Base-by-base conservation (phyloP, 2,329 filamentous ascomycete genomes). In the Thermochaetoides dissita region DNA sequence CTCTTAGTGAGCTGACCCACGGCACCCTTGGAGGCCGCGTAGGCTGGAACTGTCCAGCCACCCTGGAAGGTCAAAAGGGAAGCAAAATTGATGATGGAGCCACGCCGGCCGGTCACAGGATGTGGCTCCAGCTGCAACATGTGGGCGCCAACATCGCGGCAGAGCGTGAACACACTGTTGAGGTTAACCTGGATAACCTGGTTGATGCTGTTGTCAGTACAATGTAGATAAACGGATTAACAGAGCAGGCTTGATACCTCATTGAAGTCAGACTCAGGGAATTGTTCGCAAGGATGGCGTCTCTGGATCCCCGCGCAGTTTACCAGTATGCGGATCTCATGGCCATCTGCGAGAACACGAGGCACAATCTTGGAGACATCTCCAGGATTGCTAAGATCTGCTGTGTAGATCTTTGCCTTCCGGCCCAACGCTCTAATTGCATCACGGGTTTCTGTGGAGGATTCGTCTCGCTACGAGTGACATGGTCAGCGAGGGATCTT, bases 291-390 rank as follows among this genome's bases (percentile, higher is more conserved):
- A 0, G 83, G 76, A 59, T 91, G 82, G 10, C 86, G 72, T 48
- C 78, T 72, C 61, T 94, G 87, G 57, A 94, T 88, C 28, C 87
- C 87, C 11, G 83, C 87, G 63, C 84, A 89, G 65, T 88, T 94
- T 53, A 94, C 65, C 7, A 94, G 73, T 55, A 93, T 84, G 56
- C 84, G 73, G 49, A 93, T 75, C 56, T 75, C 56, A 57, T 78
- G 69, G 38, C 72, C 72, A 54, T 79, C 74, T 35, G 67, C 63
- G n/a, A 84, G 65, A 43, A 87, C 60, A 12, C 63, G 62, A 24
- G 79, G 73, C 1, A 76, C 64, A 2, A 88, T 67, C 0, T 63
- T 60, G n/a, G 69, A 63, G 42, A 87, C 77, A 17, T 76, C 73
- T 12, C 63, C 54, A n/a, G 66, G 58, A 2, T 70, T 76, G 34